Base-by-base conservation (phyloP, 225 moss, liverwort and hornwort species). In the Bryoerythrophyllum caledonicum region DNA sequence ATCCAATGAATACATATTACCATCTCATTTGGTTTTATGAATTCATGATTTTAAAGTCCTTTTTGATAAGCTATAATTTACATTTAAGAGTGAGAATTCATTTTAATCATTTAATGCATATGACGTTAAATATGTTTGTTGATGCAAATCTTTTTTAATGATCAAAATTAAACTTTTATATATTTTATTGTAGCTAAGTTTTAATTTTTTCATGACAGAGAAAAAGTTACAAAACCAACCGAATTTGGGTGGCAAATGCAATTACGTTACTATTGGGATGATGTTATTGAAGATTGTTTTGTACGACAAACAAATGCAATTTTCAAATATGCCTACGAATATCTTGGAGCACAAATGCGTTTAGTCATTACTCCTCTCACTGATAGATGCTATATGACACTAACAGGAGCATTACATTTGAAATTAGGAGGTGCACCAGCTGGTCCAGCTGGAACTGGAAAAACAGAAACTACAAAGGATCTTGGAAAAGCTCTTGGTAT, bases 161-260 rank as follows among this genome's bases (percentile, higher is more conserved):
- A 5, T 19, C 6, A 19, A 1, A 17, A 49, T 49, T 1, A 49
- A 2, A n/a, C 1, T 17, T 48, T 17, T 48, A 5, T 16, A 48
- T 1, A 5, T 17, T 16, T 44, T 0, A 44, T 15, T 48, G 6
- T 48, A 5, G 48, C 19, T 19, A 49, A 49, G 19, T 6, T 14
- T 14, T 23, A 0, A 1, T 8, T 64, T 1, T 34, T 4, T 4
- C 5, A 1, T 51, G 4, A 52, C 72, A 96, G 96, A 21, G 88
- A 96, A 9, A 96, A 91, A 67, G 88, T 91, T 27, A 91, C 88
- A 52, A 96, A 92, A 59, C 53, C 84, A 1, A 89, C 86, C 1
- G 96, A 96, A 37, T 96, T 96, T 80, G 96, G 94, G 9, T 96
- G 96, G 96, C 96, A 96, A 91, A 96, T 96, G 94, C 96, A 96